Conservation (phyloP, 768 basidiomycete species). For the Naganishia kalamii region DNA sequence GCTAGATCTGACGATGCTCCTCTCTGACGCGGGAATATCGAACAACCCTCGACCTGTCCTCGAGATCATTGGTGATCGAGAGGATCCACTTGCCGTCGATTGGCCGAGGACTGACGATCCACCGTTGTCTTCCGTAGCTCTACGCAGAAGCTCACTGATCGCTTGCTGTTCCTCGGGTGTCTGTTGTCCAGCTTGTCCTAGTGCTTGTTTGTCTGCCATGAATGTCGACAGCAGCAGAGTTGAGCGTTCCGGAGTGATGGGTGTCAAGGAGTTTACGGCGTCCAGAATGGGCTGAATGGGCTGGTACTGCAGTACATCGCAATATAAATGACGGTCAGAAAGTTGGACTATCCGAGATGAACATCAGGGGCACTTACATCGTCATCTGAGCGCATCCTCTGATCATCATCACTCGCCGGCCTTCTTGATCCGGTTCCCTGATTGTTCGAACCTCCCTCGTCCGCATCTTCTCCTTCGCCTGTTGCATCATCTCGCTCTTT, state of each 20-base stretch:
- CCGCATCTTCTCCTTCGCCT: background rate
- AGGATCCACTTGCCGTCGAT: background rate
- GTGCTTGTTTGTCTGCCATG: conserved; percentile 9
- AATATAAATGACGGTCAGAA: background rate
- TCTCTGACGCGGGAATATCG: background rate
- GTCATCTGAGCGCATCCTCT: background rate
- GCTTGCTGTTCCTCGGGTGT: conserved; percentile 17
- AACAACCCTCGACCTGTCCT: conserved; percentile 11
- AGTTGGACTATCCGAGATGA: background rate
- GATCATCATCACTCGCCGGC: background rate
- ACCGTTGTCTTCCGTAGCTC: conserved; percentile 13
- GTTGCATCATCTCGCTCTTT: background rate
- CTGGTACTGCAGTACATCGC: background rate
- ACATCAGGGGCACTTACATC: background rate
- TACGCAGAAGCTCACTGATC: conserved; percentile 16
- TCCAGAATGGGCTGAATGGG: conserved; percentile 20
- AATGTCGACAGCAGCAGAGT: conserved; percentile 17
- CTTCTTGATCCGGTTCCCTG: background rate
- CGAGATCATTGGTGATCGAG: background rate
- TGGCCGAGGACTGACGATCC: background rate
- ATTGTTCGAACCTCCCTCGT: background rate
- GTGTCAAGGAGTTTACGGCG: background rate
- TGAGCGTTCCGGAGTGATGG: conserved; percentile 12
- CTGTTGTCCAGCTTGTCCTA: conserved; percentile 18
- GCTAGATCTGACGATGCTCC: background rate